Base-by-base conservation (phyloP, 805 yeast species). In the Candida morakotiae region DNA sequence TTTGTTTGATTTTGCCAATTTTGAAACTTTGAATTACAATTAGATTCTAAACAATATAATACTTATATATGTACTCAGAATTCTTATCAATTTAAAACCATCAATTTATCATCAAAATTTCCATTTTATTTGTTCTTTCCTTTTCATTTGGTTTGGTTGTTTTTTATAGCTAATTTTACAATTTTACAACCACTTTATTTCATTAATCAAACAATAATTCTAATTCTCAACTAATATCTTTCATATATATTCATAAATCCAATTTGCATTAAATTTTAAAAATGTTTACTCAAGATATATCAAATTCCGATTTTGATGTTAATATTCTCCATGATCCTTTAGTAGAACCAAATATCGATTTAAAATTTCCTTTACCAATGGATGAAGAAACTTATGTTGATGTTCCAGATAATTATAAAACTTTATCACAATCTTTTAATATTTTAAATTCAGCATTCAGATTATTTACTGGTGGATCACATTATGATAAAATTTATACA, bases 361-460 rank as follows among this genome's bases (percentile, higher is more conserved):
- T 65, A 9, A 43, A 60, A 9, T 64, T 65, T 40, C 73, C 73
- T 1, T 50, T 67, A 15, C 72, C 73, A 5, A 53, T 54, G 9
- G 69, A 64, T 42, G 43, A 53, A 26, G 61, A 56, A 8, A 50
- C 63, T 2, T 54, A 53, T 31, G 48, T 64, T 18, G 44, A 51
- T 11, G 36, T 62, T 9, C 55, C 53, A 6, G 60, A 53, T 10
- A 64, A 64, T 45, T 56, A 54, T 24, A 52, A 56, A 20, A n/a
- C 27, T 1, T 46, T 54, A 4, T 37, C 46, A 20, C 44, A 43
- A 6, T 54, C 56, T 25, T 50, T 56, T 39, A 45, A 47, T 21
- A 37, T 67, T 16, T 41, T 67, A 35, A 49, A 55, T 20, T 55
- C 58, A 38, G 65, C 66, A 33, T 40, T 64, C 13, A 51, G 53